A percentile compares a stretch with the other conserved stretches of the same genome.
Evolutionary conservation across 2,329 filamentous ascomycete genomes (phyloP).

Genomic region (Cladophialophora exuberans): DNA sequence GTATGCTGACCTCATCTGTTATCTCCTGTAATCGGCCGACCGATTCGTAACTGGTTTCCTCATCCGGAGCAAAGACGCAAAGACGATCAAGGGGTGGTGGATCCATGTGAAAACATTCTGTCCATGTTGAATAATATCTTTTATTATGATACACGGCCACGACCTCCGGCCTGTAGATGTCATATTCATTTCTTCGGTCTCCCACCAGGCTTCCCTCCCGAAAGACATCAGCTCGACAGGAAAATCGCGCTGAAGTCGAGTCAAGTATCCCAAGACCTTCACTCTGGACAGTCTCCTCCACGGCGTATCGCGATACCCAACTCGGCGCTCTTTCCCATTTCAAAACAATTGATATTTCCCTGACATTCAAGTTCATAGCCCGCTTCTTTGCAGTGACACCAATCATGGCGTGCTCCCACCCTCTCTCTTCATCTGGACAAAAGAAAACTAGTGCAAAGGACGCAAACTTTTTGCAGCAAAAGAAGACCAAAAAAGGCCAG

Average conservation of each 20-base stretch:
- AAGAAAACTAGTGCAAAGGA: conserved; percentile 15
- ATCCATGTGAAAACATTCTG: background rate
- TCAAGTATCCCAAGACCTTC: background rate
- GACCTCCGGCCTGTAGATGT: conserved; percentile 23
- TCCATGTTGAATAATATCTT: conserved; percentile 17
- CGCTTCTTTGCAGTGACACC: conserved; percentile 6
- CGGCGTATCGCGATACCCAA: conserved; percentile 9
- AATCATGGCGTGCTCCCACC: conserved; percentile 15
- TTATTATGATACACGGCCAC: conserved; percentile 31
- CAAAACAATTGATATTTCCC: conserved; percentile 2
- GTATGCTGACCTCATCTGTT: background rate
- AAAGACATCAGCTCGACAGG: background rate
- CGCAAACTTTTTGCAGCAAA: conserved; percentile 27
- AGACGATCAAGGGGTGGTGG: background rate
- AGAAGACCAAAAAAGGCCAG: conserved; percentile 5
- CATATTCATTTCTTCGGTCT: conserved; percentile 17
- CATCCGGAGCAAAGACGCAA: background rate
- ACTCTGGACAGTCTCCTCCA: background rate
- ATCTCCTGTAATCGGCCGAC: conserved; percentile 10
- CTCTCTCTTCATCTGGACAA: conserved; percentile 10
- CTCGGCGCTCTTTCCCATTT: background rate
- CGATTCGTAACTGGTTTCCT: conserved; percentile 15
- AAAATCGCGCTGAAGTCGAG: background rate
- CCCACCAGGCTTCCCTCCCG: background rate
- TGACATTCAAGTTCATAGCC: conserved; percentile 1